These are phyloP conservation scores for Kodamaea arcana DNA, from an alignment of 1,139 yeast species.

Conservation along the genomic window DNA sequence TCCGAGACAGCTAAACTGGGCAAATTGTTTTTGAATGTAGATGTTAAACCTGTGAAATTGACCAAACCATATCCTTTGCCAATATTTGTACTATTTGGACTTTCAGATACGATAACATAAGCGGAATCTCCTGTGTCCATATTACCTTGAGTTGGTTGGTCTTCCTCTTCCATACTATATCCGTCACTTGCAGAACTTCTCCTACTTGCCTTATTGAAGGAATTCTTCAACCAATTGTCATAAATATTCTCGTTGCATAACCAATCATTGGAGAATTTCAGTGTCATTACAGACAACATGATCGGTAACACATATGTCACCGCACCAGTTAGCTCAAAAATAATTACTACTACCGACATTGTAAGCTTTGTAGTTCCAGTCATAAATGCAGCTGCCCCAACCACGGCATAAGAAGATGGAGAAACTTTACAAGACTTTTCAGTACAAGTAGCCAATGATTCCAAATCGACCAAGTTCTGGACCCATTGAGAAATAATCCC, in stretches of 20 bases:
- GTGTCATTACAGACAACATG: constrained; percentile 54
- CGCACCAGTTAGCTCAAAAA: constrained; percentile 59
- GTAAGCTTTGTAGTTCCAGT: constrained; percentile 56
- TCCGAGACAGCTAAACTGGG: constrained; percentile 31
- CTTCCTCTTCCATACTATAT: too few species aligned
- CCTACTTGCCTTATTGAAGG: constrained; percentile 30
- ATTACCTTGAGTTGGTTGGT: constrained; percentile 8
- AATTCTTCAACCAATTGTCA: constrained; percentile 38
- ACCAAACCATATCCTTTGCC: constrained; percentile 44
- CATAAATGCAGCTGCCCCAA: constrained; percentile 57
- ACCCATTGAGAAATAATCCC: constrained; percentile 57
- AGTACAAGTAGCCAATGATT: constrained; percentile 46
- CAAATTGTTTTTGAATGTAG: constrained; percentile 25
- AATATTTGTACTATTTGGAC: constrained; percentile 17
- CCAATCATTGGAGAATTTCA: constrained; percentile 48
- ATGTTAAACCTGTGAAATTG: constrained; percentile 29
- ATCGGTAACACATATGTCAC: constrained; percentile 56
- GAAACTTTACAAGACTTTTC: constrained; percentile 50
- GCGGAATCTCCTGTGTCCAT: too few species aligned
- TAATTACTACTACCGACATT: constrained; percentile 53
- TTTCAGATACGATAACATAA: constrained; percentile 1
- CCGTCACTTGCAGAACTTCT: too few species aligned
- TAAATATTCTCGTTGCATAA: constrained; percentile 46
- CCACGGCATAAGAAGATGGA: constrained; percentile 59
- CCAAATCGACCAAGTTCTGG: constrained; percentile 41